Conservation (phyloP, 192 early-diverging fungal species). For the Backusella tarrabulga region DNA sequence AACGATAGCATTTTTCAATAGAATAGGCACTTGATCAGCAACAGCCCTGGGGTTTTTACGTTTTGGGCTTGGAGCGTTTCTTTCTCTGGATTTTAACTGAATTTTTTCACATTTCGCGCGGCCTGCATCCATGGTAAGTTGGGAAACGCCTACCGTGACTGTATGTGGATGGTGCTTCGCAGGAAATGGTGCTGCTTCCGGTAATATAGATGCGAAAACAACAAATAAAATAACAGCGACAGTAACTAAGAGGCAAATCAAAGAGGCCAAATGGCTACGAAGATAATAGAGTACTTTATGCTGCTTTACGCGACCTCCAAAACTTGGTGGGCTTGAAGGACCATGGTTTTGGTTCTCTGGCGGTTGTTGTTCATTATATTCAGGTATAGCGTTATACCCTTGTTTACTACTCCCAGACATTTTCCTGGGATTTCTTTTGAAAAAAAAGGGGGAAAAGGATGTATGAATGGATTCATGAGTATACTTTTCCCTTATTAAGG, state of each 20-base stretch:
- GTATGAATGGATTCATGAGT: not conserved
- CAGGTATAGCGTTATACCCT: not conserved
- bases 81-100: not conserved
- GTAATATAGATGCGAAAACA: not conserved
- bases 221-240: not conserved
- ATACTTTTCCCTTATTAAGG: not conserved
- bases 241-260: not conserved
- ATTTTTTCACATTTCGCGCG: not conserved
- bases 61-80: not conserved
- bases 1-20: slow-evolving; percentile 34
- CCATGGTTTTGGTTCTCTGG: not conserved
- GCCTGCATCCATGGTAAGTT: not conserved
- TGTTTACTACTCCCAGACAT: slow-evolving; percentile 1
- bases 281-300: not conserved
- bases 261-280: not conserved
- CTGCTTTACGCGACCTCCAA: not conserved
- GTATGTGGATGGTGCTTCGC: not conserved
- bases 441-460: not conserved
- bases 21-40: not conserved
- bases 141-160: not conserved
- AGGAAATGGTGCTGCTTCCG: slow-evolving; percentile 1
- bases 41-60: slow-evolving; percentile 17
- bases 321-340: not conserved
- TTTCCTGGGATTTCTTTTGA: not conserved
- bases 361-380: not conserved